phyloP scores from a whole-genome alignment of 2,329 filamentous ascomycete genomes.

The Teratosphaeriaceae sp. region DNA sequence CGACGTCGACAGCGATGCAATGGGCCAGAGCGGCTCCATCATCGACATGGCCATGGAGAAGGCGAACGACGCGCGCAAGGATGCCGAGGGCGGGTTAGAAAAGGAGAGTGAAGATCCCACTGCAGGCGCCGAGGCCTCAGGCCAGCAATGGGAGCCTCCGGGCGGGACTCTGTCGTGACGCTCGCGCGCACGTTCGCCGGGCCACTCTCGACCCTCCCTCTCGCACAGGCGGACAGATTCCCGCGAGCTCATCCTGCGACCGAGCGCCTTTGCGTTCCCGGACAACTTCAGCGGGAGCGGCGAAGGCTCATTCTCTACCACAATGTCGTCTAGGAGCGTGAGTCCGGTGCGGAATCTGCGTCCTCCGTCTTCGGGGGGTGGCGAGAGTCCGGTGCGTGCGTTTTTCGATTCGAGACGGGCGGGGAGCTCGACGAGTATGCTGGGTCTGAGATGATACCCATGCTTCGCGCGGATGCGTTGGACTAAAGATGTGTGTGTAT shows the following conservation, averaged over 20 bases:
- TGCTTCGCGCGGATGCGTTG: not conserved
- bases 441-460: slow-evolving; percentile 11
- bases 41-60: slow-evolving; percentile 20
- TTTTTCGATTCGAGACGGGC: slow-evolving; percentile 7
- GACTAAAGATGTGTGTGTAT: no score
- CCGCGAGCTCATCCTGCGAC: slow-evolving; percentile 3
- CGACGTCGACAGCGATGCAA: slow-evolving; percentile 22
- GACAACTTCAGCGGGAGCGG: no score
- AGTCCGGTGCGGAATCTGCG: slow-evolving; percentile 5
- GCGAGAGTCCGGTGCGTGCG: slow-evolving; percentile 13
- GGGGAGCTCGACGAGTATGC: slow-evolving; percentile 11
- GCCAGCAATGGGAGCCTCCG: slow-evolving; percentile 3
- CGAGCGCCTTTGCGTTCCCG: not conserved
- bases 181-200: not conserved
- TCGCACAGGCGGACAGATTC: slow-evolving; percentile 1
- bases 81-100: slow-evolving; percentile 3
- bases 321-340: slow-evolving; percentile 1
- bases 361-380: slow-evolving; percentile 4
- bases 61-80: slow-evolving; percentile 10
- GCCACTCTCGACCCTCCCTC: not conserved
- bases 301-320: not conserved
- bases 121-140: slow-evolving; percentile 1
- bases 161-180: not conserved
- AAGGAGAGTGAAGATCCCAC: not conserved
- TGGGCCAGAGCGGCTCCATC: slow-evolving; percentile 23